These are phyloP conservation scores for Capniomyces stellatus DNA, from an alignment of 371 early-diverging fungal genomes.

Conservation along the genomic window DNA sequence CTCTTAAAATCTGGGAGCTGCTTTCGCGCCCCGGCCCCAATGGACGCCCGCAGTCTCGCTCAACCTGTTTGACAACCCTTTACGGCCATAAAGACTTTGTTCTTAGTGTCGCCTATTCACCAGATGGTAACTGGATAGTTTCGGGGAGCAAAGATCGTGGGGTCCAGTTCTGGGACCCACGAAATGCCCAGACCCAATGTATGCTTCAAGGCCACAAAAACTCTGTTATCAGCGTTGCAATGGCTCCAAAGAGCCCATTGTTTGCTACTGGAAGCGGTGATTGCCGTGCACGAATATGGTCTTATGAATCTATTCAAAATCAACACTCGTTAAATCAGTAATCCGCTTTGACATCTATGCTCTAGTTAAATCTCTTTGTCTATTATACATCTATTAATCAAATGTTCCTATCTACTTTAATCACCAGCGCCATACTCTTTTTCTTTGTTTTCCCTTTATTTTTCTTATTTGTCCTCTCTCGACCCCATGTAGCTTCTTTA, in stretches of 20 bases:
- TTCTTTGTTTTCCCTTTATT: too few species aligned
- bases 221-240: slow-evolving; percentile 87
- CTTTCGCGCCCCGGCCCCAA: slow-evolving; percentile 24
- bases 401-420: too few species aligned
- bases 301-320: slow-evolving; percentile 25
- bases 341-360: background rate
- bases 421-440: too few species aligned
- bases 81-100: slow-evolving; percentile 89
- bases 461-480: too few species aligned
- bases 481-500: too few species aligned
- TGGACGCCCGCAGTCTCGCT: slow-evolving; percentile 9
- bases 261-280: slow-evolving; percentile 96
- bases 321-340: slow-evolving; percentile 1
- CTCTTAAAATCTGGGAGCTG: slow-evolving; percentile 89
- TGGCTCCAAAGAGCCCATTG: slow-evolving; percentile 58
- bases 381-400: too few species aligned
- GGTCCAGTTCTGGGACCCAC: slow-evolving; percentile 90
- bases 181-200: slow-evolving; percentile 56
- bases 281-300: slow-evolving; percentile 83
- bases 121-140: slow-evolving; percentile 83
- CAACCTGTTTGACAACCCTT: slow-evolving; percentile 14
- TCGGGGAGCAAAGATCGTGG: slow-evolving; percentile 89
- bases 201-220: slow-evolving; percentile 96
- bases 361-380: too few species aligned
- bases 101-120: slow-evolving; percentile 82